A percentile compares a stretch with the other conserved stretches of the same genome.
These are phyloP conservation scores for Trichothecium roseum DNA, from an alignment of 2,329 filamentous ascomycete species.

Conservation along the genomic window DNA sequence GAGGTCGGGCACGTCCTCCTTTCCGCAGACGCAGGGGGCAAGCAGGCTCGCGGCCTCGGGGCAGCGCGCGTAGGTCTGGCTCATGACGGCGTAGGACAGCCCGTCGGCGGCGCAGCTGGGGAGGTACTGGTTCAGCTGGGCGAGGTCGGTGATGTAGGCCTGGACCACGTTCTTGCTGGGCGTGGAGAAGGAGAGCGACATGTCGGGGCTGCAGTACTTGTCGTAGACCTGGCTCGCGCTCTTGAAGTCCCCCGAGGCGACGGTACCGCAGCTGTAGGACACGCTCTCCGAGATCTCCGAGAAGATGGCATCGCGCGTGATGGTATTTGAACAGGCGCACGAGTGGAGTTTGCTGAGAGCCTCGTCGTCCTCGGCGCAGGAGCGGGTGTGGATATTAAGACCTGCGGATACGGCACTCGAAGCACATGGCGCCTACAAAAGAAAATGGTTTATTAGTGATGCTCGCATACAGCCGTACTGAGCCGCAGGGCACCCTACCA, in stretches of 20 bases:
- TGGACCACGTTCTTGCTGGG: slow-evolving; percentile 30
- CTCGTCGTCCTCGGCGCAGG: slow-evolving; percentile 26
- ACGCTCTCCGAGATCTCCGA: slow-evolving; percentile 27
- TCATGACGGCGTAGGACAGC: slow-evolving; percentile 19
- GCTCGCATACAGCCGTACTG: no score
- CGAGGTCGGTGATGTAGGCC: slow-evolving; percentile 39
- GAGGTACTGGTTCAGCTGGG: slow-evolving; percentile 23
- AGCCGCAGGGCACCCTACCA: no score
- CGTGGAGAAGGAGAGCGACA: slow-evolving; percentile 26
- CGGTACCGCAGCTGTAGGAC: slow-evolving; percentile 30
- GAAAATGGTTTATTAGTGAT: no score
- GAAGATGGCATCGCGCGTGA: slow-evolving; percentile 26
- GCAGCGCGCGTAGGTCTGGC: slow-evolving; percentile 19
- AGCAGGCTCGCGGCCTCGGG: slow-evolving; percentile 28
- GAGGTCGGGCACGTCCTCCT: slow-evolving; percentile 34
- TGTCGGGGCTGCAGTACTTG: slow-evolving; percentile 37
- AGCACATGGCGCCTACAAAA: slow-evolving; percentile 37
- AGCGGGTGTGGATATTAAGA: slow-evolving; percentile 30
- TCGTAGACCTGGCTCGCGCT: slow-evolving; percentile 34
- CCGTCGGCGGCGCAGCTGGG: slow-evolving; percentile 25
- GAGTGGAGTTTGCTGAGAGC: slow-evolving; percentile 32
- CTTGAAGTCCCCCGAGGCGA: slow-evolving; percentile 34
- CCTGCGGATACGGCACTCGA: slow-evolving; percentile 32
- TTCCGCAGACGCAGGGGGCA: slow-evolving; percentile 41
- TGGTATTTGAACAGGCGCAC: slow-evolving; percentile 41